Evolutionary conservation across 1,284 basidiomycete species (phyloP), one percentile per base, ranked within the genome.

Genomic region (Vanrija pseudolonga): DNA sequence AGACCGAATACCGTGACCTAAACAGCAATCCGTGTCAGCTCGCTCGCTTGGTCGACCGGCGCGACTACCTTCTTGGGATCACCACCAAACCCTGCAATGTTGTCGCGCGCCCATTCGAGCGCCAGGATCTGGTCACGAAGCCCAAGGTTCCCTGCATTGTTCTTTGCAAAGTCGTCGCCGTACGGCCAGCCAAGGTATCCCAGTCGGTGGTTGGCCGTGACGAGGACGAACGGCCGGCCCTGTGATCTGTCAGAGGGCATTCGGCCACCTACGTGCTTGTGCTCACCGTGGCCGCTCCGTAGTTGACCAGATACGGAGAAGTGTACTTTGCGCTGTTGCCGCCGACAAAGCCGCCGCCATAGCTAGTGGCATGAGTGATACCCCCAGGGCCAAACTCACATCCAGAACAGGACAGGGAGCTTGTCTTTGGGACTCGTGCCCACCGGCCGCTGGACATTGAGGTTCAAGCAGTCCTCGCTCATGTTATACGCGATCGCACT

Each of bases 81-180:
- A n/a, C 81, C 81, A 6, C 80, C 80, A 55, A 80, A 81, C 2
- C 64, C 65, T 36, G 60, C 61, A 48, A 81, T 79, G 56, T 81
- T 75, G 47, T 73, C 43, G 37, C 78, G 74, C 0, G 81, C 74
- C 80, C 80, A 82, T 51, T 79, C 62, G 5, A 82, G 67, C 0
- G 74, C 78, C 22, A 76, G 65, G 3, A 73, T 65, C 53, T 80
- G 76, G 58, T 82, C 80, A 47, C 62, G 59, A n/a, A 77, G 50
- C n/a, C 76, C 77, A 7, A 76, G 64, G 53, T 77, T 77, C 20
- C 66, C 67, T 0, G 69, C 72, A 4, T 58, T 54, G 43, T 70
- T 66, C 22, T 64, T 62, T 1, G 65, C 68, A 14, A 69, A 63
- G 20, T 71, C 70, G 2, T 57, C 55, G 15, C 73, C 72, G 36